Conservation (phyloP, 306 rosid species). For the Abrus precatorius region DNA sequence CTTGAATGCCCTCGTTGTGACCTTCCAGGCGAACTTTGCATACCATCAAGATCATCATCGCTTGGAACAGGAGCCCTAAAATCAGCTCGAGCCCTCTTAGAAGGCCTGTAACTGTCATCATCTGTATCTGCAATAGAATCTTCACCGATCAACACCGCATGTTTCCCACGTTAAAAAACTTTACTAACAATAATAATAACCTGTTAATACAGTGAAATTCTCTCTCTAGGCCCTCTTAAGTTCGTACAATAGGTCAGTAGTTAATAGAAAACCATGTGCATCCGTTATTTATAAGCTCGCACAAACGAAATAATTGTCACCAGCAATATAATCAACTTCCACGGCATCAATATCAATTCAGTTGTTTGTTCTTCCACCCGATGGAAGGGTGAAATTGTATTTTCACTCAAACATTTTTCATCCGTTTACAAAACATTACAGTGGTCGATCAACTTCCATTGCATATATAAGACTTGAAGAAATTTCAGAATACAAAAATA, state of each 20-base stretch:
- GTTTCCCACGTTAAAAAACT: not conserved
- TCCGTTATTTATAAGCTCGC: not conserved
- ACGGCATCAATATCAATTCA: not conserved
- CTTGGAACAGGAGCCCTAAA: conserved; percentile 68
- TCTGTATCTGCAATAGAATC: conserved; percentile 77
- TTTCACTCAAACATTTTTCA: not conserved
- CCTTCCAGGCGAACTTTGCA: conserved; percentile 89
- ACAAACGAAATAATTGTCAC: conserved; percentile 4
- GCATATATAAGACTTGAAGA: not conserved
- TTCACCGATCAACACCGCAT: conserved; percentile 22
- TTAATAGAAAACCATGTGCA: not conserved
- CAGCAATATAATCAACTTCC: not conserved
- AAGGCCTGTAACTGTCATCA: conserved; percentile 85
- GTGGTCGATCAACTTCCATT: not conserved
- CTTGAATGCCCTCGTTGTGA: conserved; percentile 78
- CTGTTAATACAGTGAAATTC: not conserved
- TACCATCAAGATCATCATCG: conserved; percentile 78
- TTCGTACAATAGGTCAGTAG: not conserved
- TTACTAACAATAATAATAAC: not conserved
- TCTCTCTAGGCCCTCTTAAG: not conserved
- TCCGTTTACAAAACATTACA: not conserved
- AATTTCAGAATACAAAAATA: not conserved
- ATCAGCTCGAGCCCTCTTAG: conserved; percentile 87
- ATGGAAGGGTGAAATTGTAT: not conserved
- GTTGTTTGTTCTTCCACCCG: not conserved